phyloP scores from a whole-genome alignment of 768 basidiomycete genomes.

The Calocybe cyanea region DNA sequence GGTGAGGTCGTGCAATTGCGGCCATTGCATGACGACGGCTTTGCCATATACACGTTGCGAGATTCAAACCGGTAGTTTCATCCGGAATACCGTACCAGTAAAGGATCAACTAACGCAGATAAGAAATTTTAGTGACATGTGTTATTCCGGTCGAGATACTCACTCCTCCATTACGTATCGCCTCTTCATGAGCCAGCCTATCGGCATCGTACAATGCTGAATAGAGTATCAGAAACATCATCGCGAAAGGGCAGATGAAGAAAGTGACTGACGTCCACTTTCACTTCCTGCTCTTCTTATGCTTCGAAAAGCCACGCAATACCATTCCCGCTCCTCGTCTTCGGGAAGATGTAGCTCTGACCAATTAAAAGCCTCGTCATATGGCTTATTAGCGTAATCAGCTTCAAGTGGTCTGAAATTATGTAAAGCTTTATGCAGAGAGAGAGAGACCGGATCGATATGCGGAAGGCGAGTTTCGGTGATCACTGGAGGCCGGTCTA shows the following conservation, averaged over 20 bases:
- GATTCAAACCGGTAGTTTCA: slow-evolving; percentile 72
- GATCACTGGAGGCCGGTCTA: slow-evolving; percentile 40
- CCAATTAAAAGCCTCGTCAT: slow-evolving; percentile 89
- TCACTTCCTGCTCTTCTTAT: slow-evolving; percentile 70
- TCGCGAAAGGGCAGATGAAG: background rate
- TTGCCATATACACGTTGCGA: slow-evolving; percentile 96
- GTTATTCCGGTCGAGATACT: slow-evolving; percentile 21
- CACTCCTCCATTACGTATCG: slow-evolving; percentile 81
- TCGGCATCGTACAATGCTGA: slow-evolving; percentile 85
- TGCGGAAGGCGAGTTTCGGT: slow-evolving; percentile 78
- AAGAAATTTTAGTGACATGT: slow-evolving; percentile 8
- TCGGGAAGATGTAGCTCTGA: slow-evolving; percentile 57
- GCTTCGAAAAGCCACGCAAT: slow-evolving; percentile 87
- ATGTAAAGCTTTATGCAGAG: slow-evolving; percentile 83
- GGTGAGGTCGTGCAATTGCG: slow-evolving; percentile 77
- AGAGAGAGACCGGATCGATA: slow-evolving; percentile 82
- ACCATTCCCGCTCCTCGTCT: slow-evolving; percentile 83
- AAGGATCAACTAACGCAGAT: slow-evolving; percentile 57
- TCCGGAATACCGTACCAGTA: slow-evolving; percentile 95
- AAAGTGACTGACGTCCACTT: slow-evolving; percentile 45
- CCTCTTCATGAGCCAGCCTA: slow-evolving; percentile 86
- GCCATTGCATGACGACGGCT: slow-evolving; percentile 79
- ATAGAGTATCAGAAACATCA: slow-evolving; percentile 6
- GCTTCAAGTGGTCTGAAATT: slow-evolving; percentile 57
- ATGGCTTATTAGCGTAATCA: slow-evolving; percentile 62